A percentile compares a stretch with the other conserved stretches of the same genome.
Evolutionary conservation across 441 rosid species (phyloP).

Genomic region (Geranium incanum): DNA sequence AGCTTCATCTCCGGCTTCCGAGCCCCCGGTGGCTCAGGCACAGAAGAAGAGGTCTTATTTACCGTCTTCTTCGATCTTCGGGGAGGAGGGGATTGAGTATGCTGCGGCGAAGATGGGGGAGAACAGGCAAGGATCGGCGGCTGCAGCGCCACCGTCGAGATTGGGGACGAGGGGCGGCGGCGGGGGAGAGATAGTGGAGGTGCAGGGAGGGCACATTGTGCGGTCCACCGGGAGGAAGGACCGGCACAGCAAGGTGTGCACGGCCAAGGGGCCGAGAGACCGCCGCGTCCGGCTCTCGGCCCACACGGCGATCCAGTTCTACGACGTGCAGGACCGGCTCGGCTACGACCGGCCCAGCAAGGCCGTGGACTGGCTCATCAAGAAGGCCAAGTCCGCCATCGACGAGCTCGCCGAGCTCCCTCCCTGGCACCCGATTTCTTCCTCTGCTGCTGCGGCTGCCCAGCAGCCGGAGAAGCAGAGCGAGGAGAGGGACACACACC

Average conservation of each 20-base stretch:
- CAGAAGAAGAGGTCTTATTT: conserved; percentile 33
- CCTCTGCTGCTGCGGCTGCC: conserved; percentile 28
- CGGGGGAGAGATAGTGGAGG: conserved; percentile 82
- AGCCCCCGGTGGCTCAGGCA: conserved; percentile 14
- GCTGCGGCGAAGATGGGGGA: conserved; percentile 54
- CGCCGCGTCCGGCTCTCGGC: conserved; percentile 91
- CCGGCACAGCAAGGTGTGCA: conserved; percentile 87
- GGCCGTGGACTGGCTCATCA: conserved; percentile 88
- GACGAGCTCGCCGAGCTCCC: conserved; percentile 85
- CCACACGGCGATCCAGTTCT: conserved; percentile 84
- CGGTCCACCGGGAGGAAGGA: conserved; percentile 74
- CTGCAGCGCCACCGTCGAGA: conserved; percentile 39
- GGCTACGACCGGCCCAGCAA: conserved; percentile 92
- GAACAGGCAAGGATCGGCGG: conserved; percentile 16
- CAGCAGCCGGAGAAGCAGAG: conserved; percentile 18
- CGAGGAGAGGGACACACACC: conserved; percentile 12
- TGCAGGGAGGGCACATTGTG: conserved; percentile 91
- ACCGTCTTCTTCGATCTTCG: conserved; percentile 17
- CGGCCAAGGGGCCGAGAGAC: conserved; percentile 88
- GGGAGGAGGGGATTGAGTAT: conserved; percentile 29
- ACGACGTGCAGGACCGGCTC: conserved; percentile 89
- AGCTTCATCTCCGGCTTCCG: conserved; percentile 20
- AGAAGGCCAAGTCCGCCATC: conserved; percentile 72
- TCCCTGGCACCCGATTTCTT: conserved; percentile 57
- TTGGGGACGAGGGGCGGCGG: conserved; percentile 42